A percentile compares a stretch with the other conserved stretches of the same genome.
These are phyloP conservation scores for Suhomyces coccinellae DNA, from an alignment of 1,139 yeast species.

Conservation along the genomic window DNA sequence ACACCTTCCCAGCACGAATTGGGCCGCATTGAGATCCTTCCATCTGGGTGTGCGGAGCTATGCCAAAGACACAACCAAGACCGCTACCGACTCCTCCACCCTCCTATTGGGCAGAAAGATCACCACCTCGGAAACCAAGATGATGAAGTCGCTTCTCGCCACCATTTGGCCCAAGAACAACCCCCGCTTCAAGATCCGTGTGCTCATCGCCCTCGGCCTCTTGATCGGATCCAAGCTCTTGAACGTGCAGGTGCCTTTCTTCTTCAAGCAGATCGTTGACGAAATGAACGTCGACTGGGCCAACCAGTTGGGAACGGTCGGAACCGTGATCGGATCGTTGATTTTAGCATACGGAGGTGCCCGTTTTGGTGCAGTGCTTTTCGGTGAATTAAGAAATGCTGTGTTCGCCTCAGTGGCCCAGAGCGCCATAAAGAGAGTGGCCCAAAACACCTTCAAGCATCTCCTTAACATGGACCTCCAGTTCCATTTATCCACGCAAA, in stretches of 20 bases:
- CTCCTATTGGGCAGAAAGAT: conserved; percentile 23
- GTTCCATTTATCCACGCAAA: conserved; percentile 87
- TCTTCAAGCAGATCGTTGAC: conserved; percentile 85
- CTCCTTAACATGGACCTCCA: conserved; percentile 81
- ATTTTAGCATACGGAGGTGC: conserved; percentile 92
- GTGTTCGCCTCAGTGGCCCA: conserved; percentile 95
- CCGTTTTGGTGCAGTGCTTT: conserved; percentile 87
- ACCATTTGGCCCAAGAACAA: conserved; percentile 92
- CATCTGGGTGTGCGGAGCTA: background rate
- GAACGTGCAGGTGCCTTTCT: conserved; percentile 95
- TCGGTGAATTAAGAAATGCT: conserved; percentile 94
- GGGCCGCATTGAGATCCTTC: background rate
- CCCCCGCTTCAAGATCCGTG: conserved; percentile 69
- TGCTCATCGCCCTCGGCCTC: conserved; percentile 68
- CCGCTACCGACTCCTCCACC: conserved; percentile 8
- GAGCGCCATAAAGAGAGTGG: conserved; percentile 88
- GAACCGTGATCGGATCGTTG: conserved; percentile 67
- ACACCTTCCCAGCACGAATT: background rate
- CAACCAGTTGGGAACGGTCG: conserved; percentile 56
- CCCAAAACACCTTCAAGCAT: conserved; percentile 83
- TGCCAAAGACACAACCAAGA: conserved; percentile 2
- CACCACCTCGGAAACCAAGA: conserved; percentile 56
- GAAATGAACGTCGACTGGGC: conserved; percentile 92
- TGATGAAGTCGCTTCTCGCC: conserved; percentile 60
- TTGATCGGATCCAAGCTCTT: conserved; percentile 78